phyloP scores from a whole-genome alignment of 2,329 filamentous ascomycete genomes.

The Arthrocladium fulminans region DNA sequence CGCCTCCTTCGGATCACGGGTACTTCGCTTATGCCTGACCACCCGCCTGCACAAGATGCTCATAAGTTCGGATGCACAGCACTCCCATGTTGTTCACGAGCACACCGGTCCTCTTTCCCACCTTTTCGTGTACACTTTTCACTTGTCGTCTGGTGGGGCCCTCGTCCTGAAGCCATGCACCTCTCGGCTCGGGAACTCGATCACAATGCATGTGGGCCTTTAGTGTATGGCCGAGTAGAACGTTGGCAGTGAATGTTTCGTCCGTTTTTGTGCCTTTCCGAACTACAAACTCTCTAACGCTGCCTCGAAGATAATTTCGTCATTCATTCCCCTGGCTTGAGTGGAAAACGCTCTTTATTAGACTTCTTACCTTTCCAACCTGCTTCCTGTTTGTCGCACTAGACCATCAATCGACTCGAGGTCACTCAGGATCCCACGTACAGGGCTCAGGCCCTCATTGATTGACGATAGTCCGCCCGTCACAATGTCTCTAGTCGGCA shows the following conservation, averaged over 20 bases:
- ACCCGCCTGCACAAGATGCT: neutral
- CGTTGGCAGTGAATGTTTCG: neutral
- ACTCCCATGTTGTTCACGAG: neutral
- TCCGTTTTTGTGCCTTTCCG: neutral
- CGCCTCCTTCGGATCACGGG: neutral
- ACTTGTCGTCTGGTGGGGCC: neutral
- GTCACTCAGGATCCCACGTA: neutral
- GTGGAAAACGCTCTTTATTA: neutral
- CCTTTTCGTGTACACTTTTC: neutral
- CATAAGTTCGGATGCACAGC: neutral
- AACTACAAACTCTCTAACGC: neutral
- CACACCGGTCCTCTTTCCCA: neutral
- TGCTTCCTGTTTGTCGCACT: neutral
- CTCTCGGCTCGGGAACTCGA: neutral
- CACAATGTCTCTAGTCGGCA: conserved; percentile 10
- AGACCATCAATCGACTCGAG: neutral
- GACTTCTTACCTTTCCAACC: neutral
- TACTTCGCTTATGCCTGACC: neutral
- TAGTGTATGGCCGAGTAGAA: neutral
- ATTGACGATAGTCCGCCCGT: neutral
- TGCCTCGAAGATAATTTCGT: neutral
- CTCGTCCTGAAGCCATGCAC: neutral
- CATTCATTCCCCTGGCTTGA: neutral
- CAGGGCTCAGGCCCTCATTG: neutral
- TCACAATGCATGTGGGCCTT: neutral